Evolutionary conservation across 2,329 filamentous ascomycete species (phyloP), one percentile per base, ranked within the genome.

Genomic region (Rutstroemia sp.): DNA sequence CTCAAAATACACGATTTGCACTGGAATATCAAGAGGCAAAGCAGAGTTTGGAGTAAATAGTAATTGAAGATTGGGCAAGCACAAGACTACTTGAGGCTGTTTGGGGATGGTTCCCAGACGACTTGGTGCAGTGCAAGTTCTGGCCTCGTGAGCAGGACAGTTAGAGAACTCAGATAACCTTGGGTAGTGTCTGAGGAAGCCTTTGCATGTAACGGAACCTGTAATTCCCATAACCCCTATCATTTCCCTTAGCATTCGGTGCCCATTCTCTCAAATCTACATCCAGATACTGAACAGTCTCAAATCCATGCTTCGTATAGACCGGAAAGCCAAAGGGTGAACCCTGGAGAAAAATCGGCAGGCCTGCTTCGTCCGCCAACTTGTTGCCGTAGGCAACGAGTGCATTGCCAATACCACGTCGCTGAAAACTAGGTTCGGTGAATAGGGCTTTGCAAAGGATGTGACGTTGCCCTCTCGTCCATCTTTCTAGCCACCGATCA

Each of bases 231-330:
- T 48, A 49, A 9, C 52, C 37, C 17, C 16, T 49, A 39, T 57
- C 44, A 53, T 48, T 48, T 3, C 37, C 42, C 41, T 47, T 30
- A 19, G 48, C 54, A 19, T 39, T 39, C 16, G 27, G 16, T 37
- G 49, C 49, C 49, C 49, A 57, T 1, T 53, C 44, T 17, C 49
- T 57, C 34, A 57, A 44, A 48, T 53, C 44, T n/a, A 57, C 25
- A 49, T 54, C 44, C 6, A 54, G 23, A 21, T n/a, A 34, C 23
- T 57, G 49, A 10, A 49, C 49, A 14, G 44, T 54, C 25, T 57
- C 49, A 27, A 49, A 54, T 3, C 55, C 44, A 42, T 48, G 41
- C 49, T 54, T 57, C 5, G 10, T 17, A 23, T 57, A 45, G 48
- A 57, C 10, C 5, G 49, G 44, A 34, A 41, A 49, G 3, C 55